phyloP scores from a whole-genome alignment of 768 basidiomycete genomes.

The Calocybe gangraenosa region DNA sequence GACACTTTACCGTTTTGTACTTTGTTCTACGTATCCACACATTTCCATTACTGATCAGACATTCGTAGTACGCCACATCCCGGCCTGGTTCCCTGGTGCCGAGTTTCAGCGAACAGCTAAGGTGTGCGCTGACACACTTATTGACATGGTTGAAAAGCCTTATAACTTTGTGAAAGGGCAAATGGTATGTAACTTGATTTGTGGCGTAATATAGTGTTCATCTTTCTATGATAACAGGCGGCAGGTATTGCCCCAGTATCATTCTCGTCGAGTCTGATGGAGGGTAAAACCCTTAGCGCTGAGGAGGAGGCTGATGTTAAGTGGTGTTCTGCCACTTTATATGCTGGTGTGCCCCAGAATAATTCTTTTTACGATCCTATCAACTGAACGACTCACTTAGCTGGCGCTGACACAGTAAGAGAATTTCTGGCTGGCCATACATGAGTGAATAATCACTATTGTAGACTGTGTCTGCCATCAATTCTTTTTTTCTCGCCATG shows the following conservation, averaged over 20 bases:
- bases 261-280: constrained; percentile 31
- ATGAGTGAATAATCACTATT: background rate
- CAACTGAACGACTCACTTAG: background rate
- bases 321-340: constrained; percentile 43
- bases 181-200: constrained; percentile 33
- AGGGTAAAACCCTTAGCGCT: constrained; percentile 26
- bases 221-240: background rate
- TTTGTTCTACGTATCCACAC: constrained; percentile 10
- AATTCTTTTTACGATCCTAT: background rate
- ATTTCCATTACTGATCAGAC: background rate
- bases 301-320: constrained; percentile 32
- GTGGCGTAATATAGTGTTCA: background rate
- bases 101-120: constrained; percentile 50
- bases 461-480: constrained; percentile 22
- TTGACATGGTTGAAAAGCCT: constrained; percentile 53
- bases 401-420: constrained; percentile 11
- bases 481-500: constrained; percentile 59
- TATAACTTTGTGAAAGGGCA: constrained; percentile 58
- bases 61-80: constrained; percentile 52
- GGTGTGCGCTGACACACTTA: constrained; percentile 47
- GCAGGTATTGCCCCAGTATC: constrained; percentile 24
- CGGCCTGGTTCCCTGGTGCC: constrained; percentile 63
- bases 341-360: constrained; percentile 25
- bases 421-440: background rate
- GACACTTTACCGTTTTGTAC: constrained; percentile 47